Evolutionary conservation across 1,139 yeast genomes (phyloP).

Genomic region (Geotrichum carabidarum): DNA sequence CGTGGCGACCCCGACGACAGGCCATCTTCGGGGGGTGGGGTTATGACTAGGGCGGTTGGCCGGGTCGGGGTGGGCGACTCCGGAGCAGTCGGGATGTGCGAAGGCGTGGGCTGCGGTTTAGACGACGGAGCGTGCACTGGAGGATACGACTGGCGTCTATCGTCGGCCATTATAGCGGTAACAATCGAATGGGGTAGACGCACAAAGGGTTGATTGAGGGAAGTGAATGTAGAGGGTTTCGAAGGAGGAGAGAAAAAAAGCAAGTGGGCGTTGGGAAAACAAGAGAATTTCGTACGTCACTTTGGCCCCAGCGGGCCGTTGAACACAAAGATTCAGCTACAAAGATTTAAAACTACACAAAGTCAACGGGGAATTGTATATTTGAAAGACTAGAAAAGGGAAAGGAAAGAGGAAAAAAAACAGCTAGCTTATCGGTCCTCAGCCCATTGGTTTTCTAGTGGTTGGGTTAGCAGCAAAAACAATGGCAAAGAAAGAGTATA

Average conservation of each 20-base stretch:
- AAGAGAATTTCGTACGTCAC: background rate
- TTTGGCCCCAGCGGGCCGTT: too few species aligned
- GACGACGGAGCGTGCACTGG: constrained; percentile 2
- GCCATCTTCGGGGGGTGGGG: too few species aligned
- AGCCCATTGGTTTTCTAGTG: constrained; percentile 20
- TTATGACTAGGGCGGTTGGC: background rate
- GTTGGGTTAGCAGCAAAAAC: background rate
- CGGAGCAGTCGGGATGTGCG: background rate
- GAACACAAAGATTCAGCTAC: background rate
- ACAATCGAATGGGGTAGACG: background rate
- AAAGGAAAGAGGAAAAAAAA: background rate
- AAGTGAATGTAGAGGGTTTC: background rate
- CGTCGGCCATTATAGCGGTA: constrained; percentile 2
- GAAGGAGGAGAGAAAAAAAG: background rate
- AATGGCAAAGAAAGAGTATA: constrained; percentile 74
- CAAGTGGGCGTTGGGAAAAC: background rate
- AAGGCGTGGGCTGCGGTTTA: background rate
- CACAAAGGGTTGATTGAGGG: background rate
- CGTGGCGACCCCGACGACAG: too few species aligned
- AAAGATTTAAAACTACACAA: background rate
- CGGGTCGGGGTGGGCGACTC: background rate
- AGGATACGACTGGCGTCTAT: constrained; percentile 13
- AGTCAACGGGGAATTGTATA: background rate
- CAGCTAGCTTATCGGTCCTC: constrained; percentile 15
- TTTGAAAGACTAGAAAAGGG: too few species aligned